Conservation (phyloP, 257 asterid genomes). For the Solanum pennellii region DNA sequence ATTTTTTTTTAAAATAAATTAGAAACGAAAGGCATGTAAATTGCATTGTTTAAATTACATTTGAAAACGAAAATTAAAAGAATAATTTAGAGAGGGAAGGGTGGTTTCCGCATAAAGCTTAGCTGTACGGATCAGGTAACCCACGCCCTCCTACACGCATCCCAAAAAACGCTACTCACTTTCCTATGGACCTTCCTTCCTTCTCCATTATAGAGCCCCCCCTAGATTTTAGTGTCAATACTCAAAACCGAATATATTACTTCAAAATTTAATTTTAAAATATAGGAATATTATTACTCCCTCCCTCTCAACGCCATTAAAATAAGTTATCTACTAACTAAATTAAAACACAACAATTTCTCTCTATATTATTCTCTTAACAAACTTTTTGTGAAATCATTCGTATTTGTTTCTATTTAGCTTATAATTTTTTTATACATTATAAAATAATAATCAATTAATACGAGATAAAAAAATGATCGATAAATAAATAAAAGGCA, state of each 20-base stretch:
- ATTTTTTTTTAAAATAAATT: too few species aligned
- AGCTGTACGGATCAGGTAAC: conserved; percentile 47
- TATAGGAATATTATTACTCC: too few species aligned
- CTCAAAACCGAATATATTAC: not conserved
- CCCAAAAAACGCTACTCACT: conserved; percentile 13
- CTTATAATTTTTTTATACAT: fast-evolving
- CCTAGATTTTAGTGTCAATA: not conserved
- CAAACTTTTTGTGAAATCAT: too few species aligned
- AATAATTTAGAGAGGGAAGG: not conserved
- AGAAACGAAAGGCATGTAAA: too few species aligned
- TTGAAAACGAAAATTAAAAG: too few species aligned
- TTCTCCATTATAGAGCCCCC: not conserved
- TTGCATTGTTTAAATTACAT: not conserved
- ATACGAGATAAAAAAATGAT: too few species aligned
- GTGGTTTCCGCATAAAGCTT: conserved; percentile 4
- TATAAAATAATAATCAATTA: too few species aligned
- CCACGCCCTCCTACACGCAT: conserved; percentile 29
- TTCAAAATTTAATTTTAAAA: too few species aligned
- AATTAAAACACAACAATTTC: too few species aligned
- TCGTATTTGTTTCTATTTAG: too few species aligned
- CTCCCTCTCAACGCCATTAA: too few species aligned
- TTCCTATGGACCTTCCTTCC: conserved; percentile 24
- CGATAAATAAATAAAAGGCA: not conserved
- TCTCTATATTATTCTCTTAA: too few species aligned
- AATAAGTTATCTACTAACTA: not conserved